Percentiles rank a stretch among this genome's conserved stretches.
Conservation (phyloP, 495 filamentous ascomycete genomes). For the Annulohypoxylon bovei region DNA sequence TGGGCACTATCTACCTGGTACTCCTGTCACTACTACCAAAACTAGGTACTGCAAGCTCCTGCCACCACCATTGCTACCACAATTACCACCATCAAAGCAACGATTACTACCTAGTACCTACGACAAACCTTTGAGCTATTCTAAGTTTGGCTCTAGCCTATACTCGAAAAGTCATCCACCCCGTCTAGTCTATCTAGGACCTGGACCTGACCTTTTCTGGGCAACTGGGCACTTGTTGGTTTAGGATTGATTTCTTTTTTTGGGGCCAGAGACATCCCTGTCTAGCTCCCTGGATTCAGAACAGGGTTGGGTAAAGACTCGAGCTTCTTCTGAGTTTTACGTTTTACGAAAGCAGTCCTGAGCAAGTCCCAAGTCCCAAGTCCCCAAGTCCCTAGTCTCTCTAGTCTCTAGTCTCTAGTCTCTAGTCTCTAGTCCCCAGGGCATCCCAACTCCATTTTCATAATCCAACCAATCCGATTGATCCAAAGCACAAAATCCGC, state of each 20-base stretch:
- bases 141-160: constrained; percentile 27
- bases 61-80: not conserved
- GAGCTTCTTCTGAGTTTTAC: constrained; percentile 12
- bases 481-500: constrained; percentile 20
- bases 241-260: constrained; percentile 43
- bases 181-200: constrained; percentile 8
- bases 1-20: not conserved
- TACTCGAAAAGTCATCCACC: constrained; percentile 11
- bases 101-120: not conserved
- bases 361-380: not conserved
- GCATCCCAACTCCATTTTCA: constrained; percentile 27
- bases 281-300: constrained; percentile 12
- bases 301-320: not conserved
- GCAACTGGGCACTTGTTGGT: constrained; percentile 27
- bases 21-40: not conserved
- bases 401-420: not conserved
- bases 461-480: constrained; percentile 34
- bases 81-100: not conserved
- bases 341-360: constrained; percentile 10
- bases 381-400: not conserved
- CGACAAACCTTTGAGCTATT: constrained; percentile 21
- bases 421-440: not conserved
- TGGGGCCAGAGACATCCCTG: constrained; percentile 32
- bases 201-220: constrained; percentile 5
- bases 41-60: no score